A percentile compares a stretch with the other conserved stretches of the same genome.
These are phyloP conservation scores for Hygrophorus pudorinus DNA, from an alignment of 768 basidiomycete species.

Conservation along the genomic window DNA sequence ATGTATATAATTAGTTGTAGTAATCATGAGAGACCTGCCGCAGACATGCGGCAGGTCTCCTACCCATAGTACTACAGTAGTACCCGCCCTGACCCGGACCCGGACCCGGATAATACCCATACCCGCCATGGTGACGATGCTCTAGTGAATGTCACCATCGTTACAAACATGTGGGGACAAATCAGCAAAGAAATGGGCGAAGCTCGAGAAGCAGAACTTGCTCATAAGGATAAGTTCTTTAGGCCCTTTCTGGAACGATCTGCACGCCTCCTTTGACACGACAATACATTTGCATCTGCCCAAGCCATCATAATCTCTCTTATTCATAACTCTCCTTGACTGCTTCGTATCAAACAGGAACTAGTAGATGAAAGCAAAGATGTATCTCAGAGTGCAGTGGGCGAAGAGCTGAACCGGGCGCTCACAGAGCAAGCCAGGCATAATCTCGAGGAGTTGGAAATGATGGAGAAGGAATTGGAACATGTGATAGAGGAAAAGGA, in stretches of 20 bases:
- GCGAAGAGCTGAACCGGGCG: conserved; percentile 4
- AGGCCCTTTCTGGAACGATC: conserved; percentile 40
- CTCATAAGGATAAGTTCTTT: conserved; percentile 39
- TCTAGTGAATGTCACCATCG: conserved; percentile 35
- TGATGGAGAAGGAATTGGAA: too few relatives aligned
- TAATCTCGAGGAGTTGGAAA: too few relatives aligned
- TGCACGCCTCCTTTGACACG: conserved; percentile 33
- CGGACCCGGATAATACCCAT: too few relatives aligned
- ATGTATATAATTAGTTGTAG: too few relatives aligned
- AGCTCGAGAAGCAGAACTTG: conserved; percentile 36
- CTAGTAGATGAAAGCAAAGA: conserved; percentile 14
- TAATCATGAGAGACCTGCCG: too few relatives aligned
- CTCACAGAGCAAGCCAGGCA: too few relatives aligned
- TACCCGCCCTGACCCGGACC: too few relatives aligned
- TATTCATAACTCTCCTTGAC: conserved; percentile 7
- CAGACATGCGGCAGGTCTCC: too few relatives aligned
- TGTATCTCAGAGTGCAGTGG: conserved; percentile 28
- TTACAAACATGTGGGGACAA: conserved; percentile 38
- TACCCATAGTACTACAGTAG: too few relatives aligned
- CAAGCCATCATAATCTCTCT: conserved; percentile 24
- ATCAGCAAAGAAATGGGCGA: conserved; percentile 24
- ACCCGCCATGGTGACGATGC: conserved; percentile 36
- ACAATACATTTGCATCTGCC: conserved; percentile 24
- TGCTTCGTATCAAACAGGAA: conserved; percentile 14
- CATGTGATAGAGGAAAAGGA: too few relatives aligned